Conservation (phyloP, 345 rosid genomes). For the Trapa incisa region DNA sequence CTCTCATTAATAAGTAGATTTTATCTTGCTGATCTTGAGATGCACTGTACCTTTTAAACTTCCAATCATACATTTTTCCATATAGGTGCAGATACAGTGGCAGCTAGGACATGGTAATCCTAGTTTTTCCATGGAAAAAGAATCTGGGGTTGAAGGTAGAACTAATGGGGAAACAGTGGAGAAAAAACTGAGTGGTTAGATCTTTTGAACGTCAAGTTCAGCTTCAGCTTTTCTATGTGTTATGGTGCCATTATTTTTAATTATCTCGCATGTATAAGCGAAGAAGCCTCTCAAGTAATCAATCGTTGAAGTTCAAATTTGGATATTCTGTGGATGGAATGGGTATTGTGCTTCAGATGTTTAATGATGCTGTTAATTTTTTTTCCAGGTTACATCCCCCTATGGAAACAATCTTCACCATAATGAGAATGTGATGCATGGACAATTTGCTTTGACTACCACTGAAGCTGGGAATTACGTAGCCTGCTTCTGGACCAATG, state of each 20-base stretch:
- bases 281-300: not conserved
- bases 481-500: slow-evolving; percentile 68
- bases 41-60: not conserved
- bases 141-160: too few relatives aligned
- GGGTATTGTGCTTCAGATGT: not conserved
- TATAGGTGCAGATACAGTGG: not conserved
- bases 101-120: not conserved
- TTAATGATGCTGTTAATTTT: not conserved
- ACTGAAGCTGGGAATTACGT: slow-evolving; percentile 50
- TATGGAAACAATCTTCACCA: slow-evolving; percentile 64
- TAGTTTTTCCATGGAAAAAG: not conserved
- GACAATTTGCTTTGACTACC: slow-evolving; percentile 67
- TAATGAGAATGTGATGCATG: slow-evolving; percentile 43
- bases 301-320: not conserved
- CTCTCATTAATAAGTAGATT: not conserved
- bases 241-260: not conserved
- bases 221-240: not conserved
- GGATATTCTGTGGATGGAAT: not conserved
- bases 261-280: not conserved
- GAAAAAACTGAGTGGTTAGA: not conserved
- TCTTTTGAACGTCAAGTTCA: not conserved
- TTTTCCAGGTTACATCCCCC: slow-evolving; percentile 65
- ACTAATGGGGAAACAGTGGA: not conserved
- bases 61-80: not conserved
- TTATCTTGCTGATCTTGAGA: not conserved